phyloP scores from a whole-genome alignment of 371 early-diverging fungal genomes.

The Coemansia sp. region DNA sequence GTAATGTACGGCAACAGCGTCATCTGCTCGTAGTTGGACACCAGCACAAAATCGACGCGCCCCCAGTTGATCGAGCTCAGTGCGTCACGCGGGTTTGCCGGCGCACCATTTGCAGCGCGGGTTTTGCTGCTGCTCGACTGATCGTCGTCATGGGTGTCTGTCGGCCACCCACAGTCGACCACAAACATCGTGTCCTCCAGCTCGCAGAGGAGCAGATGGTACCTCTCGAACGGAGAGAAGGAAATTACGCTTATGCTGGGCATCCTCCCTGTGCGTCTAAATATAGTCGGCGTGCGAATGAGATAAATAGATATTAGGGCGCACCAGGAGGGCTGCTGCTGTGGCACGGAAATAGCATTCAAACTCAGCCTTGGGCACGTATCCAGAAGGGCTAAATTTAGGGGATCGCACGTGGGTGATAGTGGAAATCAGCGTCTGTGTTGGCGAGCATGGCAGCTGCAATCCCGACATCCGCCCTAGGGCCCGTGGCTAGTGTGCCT shows the following conservation, averaged over 20 bases:
- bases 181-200: conserved; percentile 49
- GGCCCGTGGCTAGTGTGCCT: background rate
- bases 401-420: too few relatives aligned
- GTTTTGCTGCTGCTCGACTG: conserved; percentile 11
- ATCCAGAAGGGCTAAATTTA: too few relatives aligned
- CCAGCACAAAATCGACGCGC: conserved; percentile 70
- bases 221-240: conserved; percentile 42
- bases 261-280: conserved; percentile 15
- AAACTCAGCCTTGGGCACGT: too few relatives aligned
- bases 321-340: background rate
- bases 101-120: background rate
- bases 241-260: conserved; percentile 43
- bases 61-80: conserved; percentile 51
- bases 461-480: too few relatives aligned
- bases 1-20: conserved; percentile 81
- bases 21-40: conserved; percentile 73
- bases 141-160: conserved; percentile 9
- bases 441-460: too few relatives aligned
- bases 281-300: background rate
- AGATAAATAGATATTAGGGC: conserved; percentile 3
- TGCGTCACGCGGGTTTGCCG: conserved; percentile 33
- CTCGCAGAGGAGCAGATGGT: conserved; percentile 45
- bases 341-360: background rate
- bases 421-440: too few relatives aligned
- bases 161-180: conserved; percentile 48